phyloP scores from a whole-genome alignment of 768 basidiomycete genomes.

The Phaffia australis region DNA sequence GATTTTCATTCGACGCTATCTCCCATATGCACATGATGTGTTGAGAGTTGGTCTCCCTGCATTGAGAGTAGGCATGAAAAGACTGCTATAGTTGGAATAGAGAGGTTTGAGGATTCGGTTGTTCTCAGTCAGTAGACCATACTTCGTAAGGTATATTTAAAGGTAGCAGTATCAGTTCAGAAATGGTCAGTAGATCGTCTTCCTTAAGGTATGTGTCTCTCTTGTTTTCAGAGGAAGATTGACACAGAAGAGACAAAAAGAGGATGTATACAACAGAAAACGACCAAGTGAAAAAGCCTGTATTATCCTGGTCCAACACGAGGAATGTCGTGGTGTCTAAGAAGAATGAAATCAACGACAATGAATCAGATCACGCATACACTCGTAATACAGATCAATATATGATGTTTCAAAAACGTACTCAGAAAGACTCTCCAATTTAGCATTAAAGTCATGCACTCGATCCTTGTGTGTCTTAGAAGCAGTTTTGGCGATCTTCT shows the following conservation, averaged over 20 bases:
- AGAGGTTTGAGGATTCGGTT: background rate
- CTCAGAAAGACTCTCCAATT: slow-evolving; percentile 76
- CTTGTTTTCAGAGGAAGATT: too few relatives aligned
- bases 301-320: slow-evolving; percentile 26
- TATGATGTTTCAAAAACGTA: slow-evolving; percentile 41
- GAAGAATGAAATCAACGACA: background rate
- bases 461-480: slow-evolving; percentile 86
- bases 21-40: too few relatives aligned
- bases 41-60: background rate
- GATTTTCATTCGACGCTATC: too few relatives aligned
- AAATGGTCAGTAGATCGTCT: background rate
- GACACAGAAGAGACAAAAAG: background rate
- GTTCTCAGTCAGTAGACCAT: too few relatives aligned
- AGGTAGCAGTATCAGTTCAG: background rate
- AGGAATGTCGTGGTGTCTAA: slow-evolving; percentile 27
- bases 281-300: background rate
- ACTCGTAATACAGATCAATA: background rate
- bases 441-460: slow-evolving; percentile 76
- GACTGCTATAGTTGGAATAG: background rate
- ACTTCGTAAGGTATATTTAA: background rate
- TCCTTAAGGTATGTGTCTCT: too few relatives aligned
- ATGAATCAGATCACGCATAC: background rate
- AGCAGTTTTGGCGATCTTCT: slow-evolving; percentile 64
- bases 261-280: background rate
- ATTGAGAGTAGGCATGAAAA: background rate